phyloP scores from a whole-genome alignment of 2,329 filamentous ascomycete species.

The Exophiala dermatitidis region DNA sequence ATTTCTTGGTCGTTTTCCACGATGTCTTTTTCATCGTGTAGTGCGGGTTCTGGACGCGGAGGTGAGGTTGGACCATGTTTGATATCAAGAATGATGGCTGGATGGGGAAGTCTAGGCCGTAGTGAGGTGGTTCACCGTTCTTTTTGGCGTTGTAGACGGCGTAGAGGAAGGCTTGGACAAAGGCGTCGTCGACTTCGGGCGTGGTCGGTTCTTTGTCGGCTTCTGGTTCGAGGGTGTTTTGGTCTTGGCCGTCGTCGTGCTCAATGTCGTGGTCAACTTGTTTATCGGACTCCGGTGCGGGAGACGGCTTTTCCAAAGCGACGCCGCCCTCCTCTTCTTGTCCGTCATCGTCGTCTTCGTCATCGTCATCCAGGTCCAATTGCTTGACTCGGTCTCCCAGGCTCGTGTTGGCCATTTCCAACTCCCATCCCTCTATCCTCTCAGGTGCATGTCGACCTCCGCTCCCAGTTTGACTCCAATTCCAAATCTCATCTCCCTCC shows the following conservation, averaged over 20 bases:
- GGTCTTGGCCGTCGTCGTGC: constrained; percentile 1
- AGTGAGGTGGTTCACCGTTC: constrained; percentile 46
- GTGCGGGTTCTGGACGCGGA: constrained; percentile 53
- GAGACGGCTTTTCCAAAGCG: constrained; percentile 26
- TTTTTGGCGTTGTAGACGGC: constrained; percentile 54
- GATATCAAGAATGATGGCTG: constrained; percentile 58
- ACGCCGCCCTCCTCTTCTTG: constrained; percentile 42
- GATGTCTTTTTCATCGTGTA: constrained; percentile 64
- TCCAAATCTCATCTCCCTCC: constrained; percentile 63
- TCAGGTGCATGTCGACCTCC: constrained; percentile 49
- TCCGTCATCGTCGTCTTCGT: constrained; percentile 33
- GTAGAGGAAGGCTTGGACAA: constrained; percentile 58
- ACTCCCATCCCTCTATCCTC: constrained; percentile 46
- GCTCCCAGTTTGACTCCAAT: constrained; percentile 50
- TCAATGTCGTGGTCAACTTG: constrained; percentile 19
- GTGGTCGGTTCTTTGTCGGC: constrained; percentile 50
- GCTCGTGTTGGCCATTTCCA: constrained; percentile 24
- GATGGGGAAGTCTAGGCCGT: constrained; percentile 55
- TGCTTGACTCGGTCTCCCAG: constrained; percentile 37
- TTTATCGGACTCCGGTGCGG: constrained; percentile 19
- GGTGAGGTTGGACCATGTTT: constrained; percentile 58
- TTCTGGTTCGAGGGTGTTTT: constrained; percentile 29
- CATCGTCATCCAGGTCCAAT: constrained; percentile 39
- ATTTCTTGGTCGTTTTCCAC: constrained; percentile 64
- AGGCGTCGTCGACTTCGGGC: constrained; percentile 60